Evolutionary conservation across 2,329 filamentous ascomycete genomes (phyloP).

Genomic region (Scedosporium boydii): DNA sequence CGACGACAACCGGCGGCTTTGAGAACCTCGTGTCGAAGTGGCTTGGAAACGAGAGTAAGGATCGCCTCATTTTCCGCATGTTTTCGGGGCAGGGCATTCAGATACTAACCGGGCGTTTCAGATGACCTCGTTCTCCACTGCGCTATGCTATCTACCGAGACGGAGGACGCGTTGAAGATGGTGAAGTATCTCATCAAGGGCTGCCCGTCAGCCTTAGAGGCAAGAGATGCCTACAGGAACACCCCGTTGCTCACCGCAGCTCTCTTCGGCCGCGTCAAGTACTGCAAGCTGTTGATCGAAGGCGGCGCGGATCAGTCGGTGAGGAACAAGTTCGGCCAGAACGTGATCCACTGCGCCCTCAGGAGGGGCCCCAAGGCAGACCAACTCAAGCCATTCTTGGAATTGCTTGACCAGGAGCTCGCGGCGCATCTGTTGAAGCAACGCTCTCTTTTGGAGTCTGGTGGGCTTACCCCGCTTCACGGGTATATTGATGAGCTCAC

Average conservation of each 20-base stretch:
- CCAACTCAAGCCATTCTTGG: constrained; percentile 37
- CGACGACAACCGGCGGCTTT: constrained; percentile 50
- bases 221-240: constrained; percentile 44
- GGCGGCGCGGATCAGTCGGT: constrained; percentile 61
- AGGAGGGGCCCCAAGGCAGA: constrained; percentile 19
- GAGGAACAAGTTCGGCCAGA: constrained; percentile 52
- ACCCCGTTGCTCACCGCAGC: constrained; percentile 66
- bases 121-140: constrained; percentile 59
- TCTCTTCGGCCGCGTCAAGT: constrained; percentile 39
- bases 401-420: constrained; percentile 48
- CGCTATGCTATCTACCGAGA: constrained; percentile 40
- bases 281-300: constrained; percentile 52
- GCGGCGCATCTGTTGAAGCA: constrained; percentile 49
- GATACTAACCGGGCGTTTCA: constrained; percentile 19
- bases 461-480: constrained; percentile 55
- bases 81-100: not conserved
- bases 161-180: constrained; percentile 36
- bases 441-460: constrained; percentile 39
- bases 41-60: constrained; percentile 50
- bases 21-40: constrained; percentile 53
- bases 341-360: constrained; percentile 56
- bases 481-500: constrained; percentile 33
- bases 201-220: constrained; percentile 52
- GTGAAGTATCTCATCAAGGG: constrained; percentile 57
- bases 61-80: not conserved